Evolutionary conservation across 805 yeast genomes (phyloP).

Genomic region (Zygoascus biomembranicola): DNA sequence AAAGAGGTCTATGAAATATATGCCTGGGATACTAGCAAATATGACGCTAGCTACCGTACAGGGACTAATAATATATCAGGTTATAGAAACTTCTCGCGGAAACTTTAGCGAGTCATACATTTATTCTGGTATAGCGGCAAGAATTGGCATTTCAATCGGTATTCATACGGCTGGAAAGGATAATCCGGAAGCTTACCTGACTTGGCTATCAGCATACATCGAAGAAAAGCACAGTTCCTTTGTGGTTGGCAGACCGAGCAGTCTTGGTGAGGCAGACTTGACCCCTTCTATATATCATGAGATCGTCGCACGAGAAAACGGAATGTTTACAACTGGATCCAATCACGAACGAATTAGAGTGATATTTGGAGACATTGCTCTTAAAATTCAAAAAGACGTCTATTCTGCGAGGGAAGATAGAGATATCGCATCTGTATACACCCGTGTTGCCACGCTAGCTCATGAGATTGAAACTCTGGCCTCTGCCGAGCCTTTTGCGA

Average conservation of each 20-base stretch:
- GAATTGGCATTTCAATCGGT: constrained; percentile 5
- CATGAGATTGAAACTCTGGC: constrained; percentile 6
- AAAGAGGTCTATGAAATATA: neutral
- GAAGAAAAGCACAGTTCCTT: constrained; percentile 5
- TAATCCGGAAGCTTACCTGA: neutral
- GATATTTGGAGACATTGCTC: constrained; percentile 3
- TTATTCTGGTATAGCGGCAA: neutral
- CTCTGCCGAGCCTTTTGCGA: constrained; percentile 3
- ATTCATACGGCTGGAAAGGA: constrained; percentile 1
- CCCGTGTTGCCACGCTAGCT: neutral
- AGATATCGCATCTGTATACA: neutral
- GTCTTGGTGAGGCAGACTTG: constrained; percentile 3
- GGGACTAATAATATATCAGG: neutral
- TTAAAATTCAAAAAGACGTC: neutral
- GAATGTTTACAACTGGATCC: neutral
- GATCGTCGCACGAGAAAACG: neutral
- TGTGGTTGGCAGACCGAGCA: constrained; percentile 5
- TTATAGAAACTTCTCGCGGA: neutral
- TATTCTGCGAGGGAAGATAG: neutral
- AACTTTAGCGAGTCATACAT: neutral
- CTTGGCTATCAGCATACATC: constrained; percentile 3
- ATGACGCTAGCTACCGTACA: neutral
- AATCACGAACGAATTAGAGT: constrained; percentile 2
- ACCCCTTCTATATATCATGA: neutral
- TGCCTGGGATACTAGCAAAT: neutral